Conservation (phyloP, 1,284 basidiomycete genomes). For the Pseudomicrostroma phylloplanum region DNA sequence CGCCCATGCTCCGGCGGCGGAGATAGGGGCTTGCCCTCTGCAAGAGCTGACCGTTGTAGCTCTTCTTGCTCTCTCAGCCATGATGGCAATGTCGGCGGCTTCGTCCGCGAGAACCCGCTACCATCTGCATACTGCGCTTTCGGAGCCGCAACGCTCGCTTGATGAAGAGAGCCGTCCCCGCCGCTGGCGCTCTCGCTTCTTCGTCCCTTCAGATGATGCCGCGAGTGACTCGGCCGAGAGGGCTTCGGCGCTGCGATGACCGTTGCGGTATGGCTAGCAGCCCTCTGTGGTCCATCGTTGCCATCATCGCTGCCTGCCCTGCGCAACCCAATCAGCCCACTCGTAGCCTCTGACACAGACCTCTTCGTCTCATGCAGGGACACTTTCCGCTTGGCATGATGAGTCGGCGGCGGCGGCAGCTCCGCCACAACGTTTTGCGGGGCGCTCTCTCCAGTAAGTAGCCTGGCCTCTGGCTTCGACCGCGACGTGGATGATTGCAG, state of each 20-base stretch:
- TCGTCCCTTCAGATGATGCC: background rate
- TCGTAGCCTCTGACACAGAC: constrained; percentile 5
- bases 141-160: constrained; percentile 9
- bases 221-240: constrained; percentile 11
- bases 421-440: constrained; percentile 7
- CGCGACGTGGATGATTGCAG: constrained; percentile 34
- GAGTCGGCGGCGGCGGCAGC: constrained; percentile 17
- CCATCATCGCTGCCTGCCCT: constrained; percentile 16
- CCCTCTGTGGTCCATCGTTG: constrained; percentile 19
- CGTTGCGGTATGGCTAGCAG: constrained; percentile 8
- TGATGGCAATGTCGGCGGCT: constrained; percentile 29
- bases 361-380: constrained; percentile 16
- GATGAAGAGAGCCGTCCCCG: background rate
- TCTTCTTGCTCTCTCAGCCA: constrained; percentile 50
- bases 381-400: constrained; percentile 28
- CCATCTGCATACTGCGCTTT: constrained; percentile 6
- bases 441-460: constrained; percentile 11
- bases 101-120: constrained; percentile 21
- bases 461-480: constrained; percentile 16
- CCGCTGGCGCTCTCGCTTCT: background rate
- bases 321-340: constrained; percentile 10
- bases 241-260: constrained; percentile 40
- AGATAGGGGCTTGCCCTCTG: constrained; percentile 30
- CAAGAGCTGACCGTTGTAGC: constrained; percentile 34
- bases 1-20: constrained; percentile 19